Conservation (phyloP, 371 early-diverging fungal species). For the Mortierella sp. region DNA sequence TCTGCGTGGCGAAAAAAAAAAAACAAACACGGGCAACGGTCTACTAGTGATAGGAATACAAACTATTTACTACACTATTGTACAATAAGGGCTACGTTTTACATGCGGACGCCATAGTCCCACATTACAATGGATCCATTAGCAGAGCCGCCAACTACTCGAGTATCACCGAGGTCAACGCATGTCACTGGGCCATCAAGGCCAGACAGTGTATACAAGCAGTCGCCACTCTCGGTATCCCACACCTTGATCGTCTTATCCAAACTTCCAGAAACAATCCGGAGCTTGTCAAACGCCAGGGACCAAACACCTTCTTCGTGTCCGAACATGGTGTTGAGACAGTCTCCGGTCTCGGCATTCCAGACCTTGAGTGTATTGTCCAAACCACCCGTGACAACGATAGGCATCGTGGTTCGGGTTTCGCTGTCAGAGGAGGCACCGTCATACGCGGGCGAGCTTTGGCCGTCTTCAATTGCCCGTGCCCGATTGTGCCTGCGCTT, state of each 20-base stretch:
- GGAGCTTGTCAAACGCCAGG: constrained; percentile 87
- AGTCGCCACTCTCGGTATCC: constrained; percentile 91
- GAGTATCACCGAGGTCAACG: constrained; percentile 86
- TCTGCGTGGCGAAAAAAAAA: no score
- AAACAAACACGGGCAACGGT: no score
- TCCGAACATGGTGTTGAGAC: constrained; percentile 87
- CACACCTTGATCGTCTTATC: constrained; percentile 93
- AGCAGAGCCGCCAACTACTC: constrained; percentile 85
- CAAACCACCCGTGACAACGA: constrained; percentile 85
- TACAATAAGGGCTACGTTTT: no score
- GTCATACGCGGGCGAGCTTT: constrained; percentile 19
- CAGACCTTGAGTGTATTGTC: constrained; percentile 94
- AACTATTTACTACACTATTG: no score
- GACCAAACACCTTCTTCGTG: constrained; percentile 94
- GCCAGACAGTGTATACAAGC: constrained; percentile 79
- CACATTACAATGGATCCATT: constrained; percentile 84
- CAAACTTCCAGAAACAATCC: constrained; percentile 91
- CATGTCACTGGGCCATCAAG: constrained; percentile 79
- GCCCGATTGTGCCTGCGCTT: constrained; percentile 18
- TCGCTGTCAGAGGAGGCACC: constrained; percentile 28
- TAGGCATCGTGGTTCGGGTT: constrained; percentile 65
- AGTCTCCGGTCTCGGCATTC: constrained; percentile 82
- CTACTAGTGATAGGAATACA: no score
- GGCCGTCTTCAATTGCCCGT: constrained; percentile 7
- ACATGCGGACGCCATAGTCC: constrained; percentile 78